Base-by-base conservation (phyloP, 768 basidiomycete species). In the Tubosaeta brunneosetosa region DNA sequence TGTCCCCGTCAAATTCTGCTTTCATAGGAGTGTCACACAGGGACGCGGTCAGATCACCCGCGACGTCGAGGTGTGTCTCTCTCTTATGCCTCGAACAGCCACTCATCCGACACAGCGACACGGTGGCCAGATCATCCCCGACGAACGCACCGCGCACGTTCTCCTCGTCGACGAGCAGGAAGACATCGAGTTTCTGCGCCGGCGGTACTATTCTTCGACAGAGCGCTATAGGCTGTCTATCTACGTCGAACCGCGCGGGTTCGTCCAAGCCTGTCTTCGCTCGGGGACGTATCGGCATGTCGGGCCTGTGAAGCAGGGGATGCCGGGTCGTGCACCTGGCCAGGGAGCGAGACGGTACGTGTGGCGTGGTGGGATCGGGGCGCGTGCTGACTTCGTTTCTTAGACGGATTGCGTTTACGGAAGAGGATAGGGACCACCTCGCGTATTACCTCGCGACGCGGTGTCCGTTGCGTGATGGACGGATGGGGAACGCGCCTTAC, bases 401-500 rank as follows among this genome's bases (percentile, higher is more conserved):
- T 4, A 68, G 68, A 43, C 67, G 67, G 19, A 40, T 58, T 1
- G 10, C 53, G 13, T 81, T 70, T 52, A 74, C 75, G 0, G 34
- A 54, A 6, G 69, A 74, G 0, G 82, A 83, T 6, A 73, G 78
- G 47, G 52, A 53, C 0, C 55, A 71, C 6, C 73, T 83, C 2
- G 65, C 74, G 5, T 71, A 73, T 61, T 83, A 77, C 50, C 53
- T 85, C 49, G 81, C 83, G 19, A 73, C 56, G 47, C 66, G 75
- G 44, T 76, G 73, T 38, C 80, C 81, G 3, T 57, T 37, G 60
- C 59, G 4, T 6, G 60, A 61, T 11, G 81, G 80, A 4, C 76
- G 84, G 26, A 55, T 65, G 41, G 84, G 84, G 1, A 78, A 76
- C 34, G 63, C 27, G 0, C 51, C 81, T 13, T 86, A 83, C 60